phyloP scores from a whole-genome alignment of 495 filamentous ascomycete species.

The Friedmanniomyces endolithicus region DNA sequence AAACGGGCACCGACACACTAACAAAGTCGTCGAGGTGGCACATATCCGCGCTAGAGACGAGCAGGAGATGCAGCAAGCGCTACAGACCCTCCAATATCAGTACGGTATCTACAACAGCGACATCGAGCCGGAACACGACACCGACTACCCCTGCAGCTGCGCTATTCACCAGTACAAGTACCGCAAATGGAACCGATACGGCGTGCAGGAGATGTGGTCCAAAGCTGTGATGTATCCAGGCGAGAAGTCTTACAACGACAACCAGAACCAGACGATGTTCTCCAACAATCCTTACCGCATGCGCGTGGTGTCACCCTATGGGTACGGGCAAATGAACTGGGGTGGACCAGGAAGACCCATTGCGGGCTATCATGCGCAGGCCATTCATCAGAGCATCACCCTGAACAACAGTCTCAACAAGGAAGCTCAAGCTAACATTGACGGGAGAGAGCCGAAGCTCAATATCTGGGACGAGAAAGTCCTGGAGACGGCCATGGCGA shows the following conservation, averaged over 20 bases:
- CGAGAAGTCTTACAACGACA: conserved; percentile 35
- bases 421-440: conserved; percentile 29
- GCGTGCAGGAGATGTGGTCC: conserved; percentile 34
- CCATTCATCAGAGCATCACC: conserved; percentile 10
- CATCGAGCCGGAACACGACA: conserved; percentile 39
- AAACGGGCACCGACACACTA: conserved; percentile 20
- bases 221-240: conserved; percentile 40
- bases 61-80: conserved; percentile 35
- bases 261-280: conserved; percentile 16
- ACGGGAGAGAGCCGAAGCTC: conserved; percentile 30
- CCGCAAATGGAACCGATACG: conserved; percentile 29
- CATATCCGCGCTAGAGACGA: conserved; percentile 32
- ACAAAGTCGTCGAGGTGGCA: conserved; percentile 31
- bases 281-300: conserved; percentile 30
- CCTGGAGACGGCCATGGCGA: conserved; percentile 22
- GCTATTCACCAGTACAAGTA: conserved; percentile 13
- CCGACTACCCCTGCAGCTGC: conserved; percentile 18
- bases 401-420: conserved; percentile 26
- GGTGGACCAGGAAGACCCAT: not conserved
- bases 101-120: conserved; percentile 36
- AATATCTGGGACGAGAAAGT: conserved; percentile 32
- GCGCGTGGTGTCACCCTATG: conserved; percentile 10
- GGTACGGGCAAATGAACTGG: conserved; percentile 18
- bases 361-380: conserved; percentile 24
- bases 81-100: conserved; percentile 29